These are phyloP conservation scores for Eimeria necatrix DNA, from an alignment of 169 alveolate genomes.

Conservation along the genomic window DNA sequence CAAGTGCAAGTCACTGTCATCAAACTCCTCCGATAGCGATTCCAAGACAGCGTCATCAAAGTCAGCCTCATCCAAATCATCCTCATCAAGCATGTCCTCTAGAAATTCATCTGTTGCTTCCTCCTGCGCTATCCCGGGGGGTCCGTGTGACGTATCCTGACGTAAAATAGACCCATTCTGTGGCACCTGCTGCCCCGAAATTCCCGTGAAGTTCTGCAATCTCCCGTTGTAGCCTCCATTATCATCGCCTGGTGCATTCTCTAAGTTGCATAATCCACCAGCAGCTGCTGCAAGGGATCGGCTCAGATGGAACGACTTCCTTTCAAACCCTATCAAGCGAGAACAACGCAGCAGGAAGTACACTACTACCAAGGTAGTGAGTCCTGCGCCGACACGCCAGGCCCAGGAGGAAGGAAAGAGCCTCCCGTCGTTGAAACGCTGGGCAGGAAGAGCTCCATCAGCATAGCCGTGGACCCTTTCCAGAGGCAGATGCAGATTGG, in stretches of 20 bases:
- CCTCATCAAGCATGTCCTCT: background rate
- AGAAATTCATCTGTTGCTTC: no score
- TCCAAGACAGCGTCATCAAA: background rate
- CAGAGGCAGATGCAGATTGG: no score
- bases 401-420: no score
- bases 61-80: background rate
- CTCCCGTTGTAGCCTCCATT: no score
- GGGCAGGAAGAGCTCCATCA: no score
- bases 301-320: background rate
- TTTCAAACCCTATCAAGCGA: background rate
- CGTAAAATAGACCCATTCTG: no score
- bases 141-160: no score
- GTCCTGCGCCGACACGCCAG: background rate
- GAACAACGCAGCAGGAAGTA: constrained; percentile 1
- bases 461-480: no score
- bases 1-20: background rate
- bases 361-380: background rate
- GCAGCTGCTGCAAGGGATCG: background rate
- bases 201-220: no score
- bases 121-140: background rate
- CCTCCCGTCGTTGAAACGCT: no score
- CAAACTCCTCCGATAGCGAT: background rate
- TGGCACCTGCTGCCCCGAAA: no score
- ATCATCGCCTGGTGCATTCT: background rate
- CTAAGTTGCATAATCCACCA: background rate